Base-by-base conservation (phyloP, 2,329 filamentous ascomycete species). In the Onygenales sp. region DNA sequence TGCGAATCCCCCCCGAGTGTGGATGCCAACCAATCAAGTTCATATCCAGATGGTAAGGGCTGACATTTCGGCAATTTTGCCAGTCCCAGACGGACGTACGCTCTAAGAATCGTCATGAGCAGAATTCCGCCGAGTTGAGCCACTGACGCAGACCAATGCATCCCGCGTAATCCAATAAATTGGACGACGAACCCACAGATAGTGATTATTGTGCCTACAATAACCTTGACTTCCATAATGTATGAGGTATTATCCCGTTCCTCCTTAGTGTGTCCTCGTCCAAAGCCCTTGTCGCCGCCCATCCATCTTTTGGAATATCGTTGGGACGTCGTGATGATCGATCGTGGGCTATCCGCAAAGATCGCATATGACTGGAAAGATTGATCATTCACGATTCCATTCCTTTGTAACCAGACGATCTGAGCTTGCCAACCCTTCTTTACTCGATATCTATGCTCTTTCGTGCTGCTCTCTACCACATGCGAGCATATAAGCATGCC, bases 11-110 rank as follows among this genome's bases (percentile, higher is more conserved):
- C 36, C 7, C 36, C 36, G 13, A 39, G 36, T 39, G 36, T 10
- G 9, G 13, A 10, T 7, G 63, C 59, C 5, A 65, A 55, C 65
- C 64, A 66, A 17, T 66, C 64, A 2, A 67, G 54, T 43, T 67
- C 65, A 49, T 58, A 57, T 2, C 52, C 55, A 3, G 50, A 27
- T 2, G 53, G 38, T 3, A 62, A 36, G 7, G 36, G 46, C 11
- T 50, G 21, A 8, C 51, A 35, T 21, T 45, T 46, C 3, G 58
- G 60, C 32, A n/a, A 36, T 41, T 46, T 36, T 13, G 55, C 54
- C 11, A 66, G 58, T 5, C 50, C 53, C 3, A 63, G 60, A 17
- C 65, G 62, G 39, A 66, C 56, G n/a, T 35, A 56, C 6, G 61
- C 60, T 36, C 66, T 59, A 5, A 65, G 17, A 11, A 44, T 36